phyloP scores from a whole-genome alignment of 176 grass and related monocot genomes.

The Lolium multiflorum region DNA sequence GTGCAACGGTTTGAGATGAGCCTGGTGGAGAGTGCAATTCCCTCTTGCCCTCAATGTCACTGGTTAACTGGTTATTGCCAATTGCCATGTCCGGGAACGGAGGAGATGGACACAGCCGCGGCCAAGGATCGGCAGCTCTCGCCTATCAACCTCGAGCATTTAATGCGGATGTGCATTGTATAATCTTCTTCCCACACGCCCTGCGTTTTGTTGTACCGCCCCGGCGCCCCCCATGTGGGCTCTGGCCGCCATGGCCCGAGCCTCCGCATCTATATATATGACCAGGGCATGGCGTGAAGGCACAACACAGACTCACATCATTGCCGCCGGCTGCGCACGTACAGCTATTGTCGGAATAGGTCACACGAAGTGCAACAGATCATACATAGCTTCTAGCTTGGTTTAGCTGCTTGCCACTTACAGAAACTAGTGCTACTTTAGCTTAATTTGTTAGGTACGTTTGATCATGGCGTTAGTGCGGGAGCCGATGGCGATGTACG shows the following conservation, averaged over 20 bases:
- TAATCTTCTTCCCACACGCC: background rate
- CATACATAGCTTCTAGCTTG: background rate
- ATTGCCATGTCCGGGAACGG: too few relatives aligned
- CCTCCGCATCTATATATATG: too few relatives aligned
- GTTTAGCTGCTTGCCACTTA: background rate
- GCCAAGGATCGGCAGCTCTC: too few relatives aligned
- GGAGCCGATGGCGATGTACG: conserved; percentile 31
- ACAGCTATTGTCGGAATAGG: background rate
- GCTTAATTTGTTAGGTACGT: background rate
- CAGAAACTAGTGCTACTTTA: background rate
- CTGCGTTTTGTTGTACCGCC: conserved; percentile 1
- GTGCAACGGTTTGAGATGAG: too few relatives aligned
- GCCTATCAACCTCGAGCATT: conserved; percentile 22
- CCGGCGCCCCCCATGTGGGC: conserved; percentile 2
- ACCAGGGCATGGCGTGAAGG: too few relatives aligned
- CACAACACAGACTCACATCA: too few relatives aligned
- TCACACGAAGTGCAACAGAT: background rate
- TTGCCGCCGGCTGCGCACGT: too few relatives aligned
- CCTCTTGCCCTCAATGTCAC: too few relatives aligned
- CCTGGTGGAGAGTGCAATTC: too few relatives aligned
- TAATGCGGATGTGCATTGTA: conserved; percentile 27
- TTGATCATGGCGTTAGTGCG: conserved; percentile 50
- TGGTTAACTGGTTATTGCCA: too few relatives aligned
- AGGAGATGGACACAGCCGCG: too few relatives aligned
- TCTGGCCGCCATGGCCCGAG: background rate